These are phyloP conservation scores for Trichocomaceae sp. DNA, from an alignment of 2,329 filamentous ascomycete genomes.

Conservation along the genomic window DNA sequence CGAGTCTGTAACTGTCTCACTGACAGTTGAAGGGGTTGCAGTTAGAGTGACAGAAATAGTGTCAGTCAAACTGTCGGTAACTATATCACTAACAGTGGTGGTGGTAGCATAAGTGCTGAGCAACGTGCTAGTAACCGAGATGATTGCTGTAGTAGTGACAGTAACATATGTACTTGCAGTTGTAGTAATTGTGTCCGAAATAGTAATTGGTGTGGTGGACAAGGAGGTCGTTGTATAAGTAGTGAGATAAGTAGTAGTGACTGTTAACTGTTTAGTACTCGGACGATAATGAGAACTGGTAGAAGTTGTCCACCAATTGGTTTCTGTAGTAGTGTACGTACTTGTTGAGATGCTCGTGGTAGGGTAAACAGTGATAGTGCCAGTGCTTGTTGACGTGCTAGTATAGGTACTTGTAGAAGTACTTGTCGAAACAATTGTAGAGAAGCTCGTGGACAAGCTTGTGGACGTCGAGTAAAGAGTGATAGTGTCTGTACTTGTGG, in stretches of 20 bases:
- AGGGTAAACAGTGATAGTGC: neutral
- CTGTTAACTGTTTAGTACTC: neutral
- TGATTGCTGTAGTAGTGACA: neutral
- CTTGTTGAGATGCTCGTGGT: slow-evolving; percentile 2
- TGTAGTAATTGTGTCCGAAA: slow-evolving; percentile 6
- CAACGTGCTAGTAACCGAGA: neutral
- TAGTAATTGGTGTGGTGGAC: slow-evolving; percentile 2
- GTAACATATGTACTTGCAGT: neutral
- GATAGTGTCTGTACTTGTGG: neutral
- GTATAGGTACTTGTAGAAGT: neutral
- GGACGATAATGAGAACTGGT: neutral
- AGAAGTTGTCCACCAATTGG: neutral
- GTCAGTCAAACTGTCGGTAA: neutral
- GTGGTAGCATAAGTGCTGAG: neutral
- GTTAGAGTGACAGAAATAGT: neutral
- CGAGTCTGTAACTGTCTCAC: neutral
- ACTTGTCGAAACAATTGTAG: neutral
- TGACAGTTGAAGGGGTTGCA: neutral
- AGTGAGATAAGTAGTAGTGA: slow-evolving; percentile 1
- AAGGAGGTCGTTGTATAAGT: slow-evolving; percentile 8
- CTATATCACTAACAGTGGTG: neutral
- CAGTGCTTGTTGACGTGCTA: neutral
- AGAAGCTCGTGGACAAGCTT: neutral
- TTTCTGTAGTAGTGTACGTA: slow-evolving; percentile 1
- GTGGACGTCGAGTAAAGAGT: neutral